Evolutionary conservation across 2,329 filamentous ascomycete genomes (phyloP), one percentile per base, ranked within the genome.

Genomic region (Apiospora arundinis): DNA sequence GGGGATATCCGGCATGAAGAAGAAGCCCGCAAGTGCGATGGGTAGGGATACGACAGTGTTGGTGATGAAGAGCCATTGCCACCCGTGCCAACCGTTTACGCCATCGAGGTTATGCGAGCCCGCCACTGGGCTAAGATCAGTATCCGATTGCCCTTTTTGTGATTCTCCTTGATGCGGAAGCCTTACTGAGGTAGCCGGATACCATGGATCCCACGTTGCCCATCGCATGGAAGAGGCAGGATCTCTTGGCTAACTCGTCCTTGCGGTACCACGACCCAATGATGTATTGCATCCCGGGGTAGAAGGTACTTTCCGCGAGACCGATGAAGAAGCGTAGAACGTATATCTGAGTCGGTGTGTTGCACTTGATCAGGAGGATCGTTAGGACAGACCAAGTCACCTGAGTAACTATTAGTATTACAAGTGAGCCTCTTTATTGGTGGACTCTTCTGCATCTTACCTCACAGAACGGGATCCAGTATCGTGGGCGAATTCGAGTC

Each of bases 41-140:
- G 87, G 87, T 0, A 89, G 78, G 1, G 85, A 86, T 44, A 89
- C 89, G 4, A 87, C 78, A 0, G 86, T 87, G 73, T 89, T 86
- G 63, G 89, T 80, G 52, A 89, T 83, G 74, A 88, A 88, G 0
- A 87, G 78, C 84, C 84, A 89, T 75, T 88, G 86, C 52, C 28
- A 89, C 0, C 87, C 88, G 18, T 79, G 79, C 71, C 83, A 85
- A 1, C 87, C 87, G 28, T 82, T 79, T n/a, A 74, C 78, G 0
- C 85, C 86, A 11, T 83, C 83, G 0, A 89, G 80, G 5, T 81
- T 81, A 72, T 88, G 88, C 2, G 88, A 84, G 0, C 81, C 86
- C 0, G 87, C 83, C 84, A 88, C 65, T 67, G 42, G 6, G 9
- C 21, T 2, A 5, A 4, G 4, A 37, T 60, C 21, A 37, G 52